These are phyloP conservation scores for Epichloe typhina DNA, from an alignment of 2,329 filamentous ascomycete species.

Conservation along the genomic window DNA sequence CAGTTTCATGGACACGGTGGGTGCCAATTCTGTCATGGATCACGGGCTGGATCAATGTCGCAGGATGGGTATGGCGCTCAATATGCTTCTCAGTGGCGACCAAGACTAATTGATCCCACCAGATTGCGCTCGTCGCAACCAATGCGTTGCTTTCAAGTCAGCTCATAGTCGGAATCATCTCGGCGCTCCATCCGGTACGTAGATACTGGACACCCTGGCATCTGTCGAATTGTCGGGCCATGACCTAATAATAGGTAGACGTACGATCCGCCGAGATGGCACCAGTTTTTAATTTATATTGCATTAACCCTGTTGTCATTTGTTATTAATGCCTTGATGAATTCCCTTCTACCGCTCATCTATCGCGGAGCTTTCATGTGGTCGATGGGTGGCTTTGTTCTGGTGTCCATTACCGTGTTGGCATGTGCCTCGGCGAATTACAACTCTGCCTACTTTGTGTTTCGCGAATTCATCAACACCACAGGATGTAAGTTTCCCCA, in stretches of 20 bases:
- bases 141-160: constrained; percentile 54
- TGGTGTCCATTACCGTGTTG: constrained; percentile 57
- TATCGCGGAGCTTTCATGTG: constrained; percentile 54
- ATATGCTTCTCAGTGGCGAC: background rate
- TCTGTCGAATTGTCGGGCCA: background rate
- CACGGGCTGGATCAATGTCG: constrained; percentile 50
- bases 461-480: constrained; percentile 18
- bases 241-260: constrained; percentile 8
- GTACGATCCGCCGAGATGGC: constrained; percentile 48
- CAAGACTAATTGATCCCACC: background rate
- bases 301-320: constrained; percentile 16
- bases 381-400: constrained; percentile 52
- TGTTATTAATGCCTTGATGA: constrained; percentile 18
- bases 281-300: constrained; percentile 48
- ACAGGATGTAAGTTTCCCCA: constrained; percentile 14
- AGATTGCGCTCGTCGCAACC: constrained; percentile 50
- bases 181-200: constrained; percentile 36
- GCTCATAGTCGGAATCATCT: constrained; percentile 52
- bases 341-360: constrained; percentile 24
- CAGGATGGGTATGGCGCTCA: constrained; percentile 38
- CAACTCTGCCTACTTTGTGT: constrained; percentile 18
- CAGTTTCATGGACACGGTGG: constrained; percentile 14
- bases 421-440: constrained; percentile 52
- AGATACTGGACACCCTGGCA: background rate
- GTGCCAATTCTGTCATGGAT: constrained; percentile 18